Base-by-base conservation (phyloP, 208 protist genomes). In the Jaenimonas drosophilae region DNA sequence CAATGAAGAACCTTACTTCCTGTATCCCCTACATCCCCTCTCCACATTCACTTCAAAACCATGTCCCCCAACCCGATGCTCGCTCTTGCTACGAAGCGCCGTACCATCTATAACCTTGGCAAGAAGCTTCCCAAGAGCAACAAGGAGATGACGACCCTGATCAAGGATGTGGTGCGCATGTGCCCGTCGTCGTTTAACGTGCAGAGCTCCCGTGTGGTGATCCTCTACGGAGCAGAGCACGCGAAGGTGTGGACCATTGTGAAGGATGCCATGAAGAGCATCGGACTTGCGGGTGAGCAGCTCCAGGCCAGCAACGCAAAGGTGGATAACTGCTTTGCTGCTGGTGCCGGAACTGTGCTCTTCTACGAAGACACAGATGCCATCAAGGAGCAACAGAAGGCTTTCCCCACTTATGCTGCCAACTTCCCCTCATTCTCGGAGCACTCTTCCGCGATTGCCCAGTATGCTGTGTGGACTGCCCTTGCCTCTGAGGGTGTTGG, bases 111-210 rank as follows among this genome's bases (percentile, higher is more conserved):
- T 40, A 14, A 46, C 38, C 34, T 81, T 23, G 43, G 42, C 20
- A 36, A 59, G 49, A 66, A 64, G 51, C 53, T 81, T 20, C 51
- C 67, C 7, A 42, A 58, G 19, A 19, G 54, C 33, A 17, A 66
- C 14, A 17, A 28, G 0, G 39, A 72, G 46, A 55, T 72, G 11
- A 59, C 52, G 21, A 53, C 54, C 25, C 30, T 54, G 28, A 69
- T 83, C 40, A 12, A 72, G 59, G 41, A 56, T 7, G 47, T 54
- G 4, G 49, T 71, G 20, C 68, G 64, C 16, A 38, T 63, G 26
- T 56, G 50, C 33, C 74, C 74, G 16, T 78, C 58, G 6, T 43
- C 65, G 31, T 83, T 83, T 54, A 77, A 83, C 46, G 56, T 62
- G 32, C 67, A 83, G 59, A 70, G 59, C 25, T 65, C 65, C 17